Evolutionary conservation across 148 eudicot genomes (phyloP).

Genomic region (Rhododendron williamsianum): DNA sequence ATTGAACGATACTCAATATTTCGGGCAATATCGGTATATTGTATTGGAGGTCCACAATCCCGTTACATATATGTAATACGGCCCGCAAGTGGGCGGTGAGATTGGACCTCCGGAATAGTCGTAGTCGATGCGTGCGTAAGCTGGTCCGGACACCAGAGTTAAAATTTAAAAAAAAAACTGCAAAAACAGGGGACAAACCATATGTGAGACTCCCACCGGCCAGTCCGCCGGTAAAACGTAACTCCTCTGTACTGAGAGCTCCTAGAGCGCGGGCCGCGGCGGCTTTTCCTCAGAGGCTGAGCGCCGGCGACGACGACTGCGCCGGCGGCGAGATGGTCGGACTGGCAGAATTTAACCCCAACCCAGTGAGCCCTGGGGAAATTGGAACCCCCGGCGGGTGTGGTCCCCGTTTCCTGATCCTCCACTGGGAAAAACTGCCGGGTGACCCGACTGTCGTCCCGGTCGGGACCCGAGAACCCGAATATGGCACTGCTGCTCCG

Average conservation of each 20-base stretch:
- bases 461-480: constrained; percentile 47
- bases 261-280: constrained; percentile 88
- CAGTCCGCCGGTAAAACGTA: constrained; percentile 89
- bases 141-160: not conserved
- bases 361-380: constrained; percentile 82
- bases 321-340: constrained; percentile 14
- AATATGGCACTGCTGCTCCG: constrained; percentile 36
- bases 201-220: constrained; percentile 99
- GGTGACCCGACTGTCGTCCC: constrained; percentile 37
- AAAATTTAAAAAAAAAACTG: not conserved
- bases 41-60: not conserved
- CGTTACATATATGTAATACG: not conserved
- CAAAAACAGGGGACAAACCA: constrained; percentile 34
- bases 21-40: not conserved
- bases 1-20: not conserved
- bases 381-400: not conserved
- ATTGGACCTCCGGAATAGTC: too few species aligned
- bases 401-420: constrained; percentile 21
- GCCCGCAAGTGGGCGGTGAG: not conserved
- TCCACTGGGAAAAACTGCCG: constrained; percentile 84
- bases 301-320: constrained; percentile 19
- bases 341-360: constrained; percentile 57
- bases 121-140: not conserved
- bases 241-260: constrained; percentile 96
- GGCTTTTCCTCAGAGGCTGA: constrained; percentile 80